These are phyloP conservation scores for Zasmidium angulare DNA, from an alignment of 2,329 filamentous ascomycete species.

Conservation along the genomic window DNA sequence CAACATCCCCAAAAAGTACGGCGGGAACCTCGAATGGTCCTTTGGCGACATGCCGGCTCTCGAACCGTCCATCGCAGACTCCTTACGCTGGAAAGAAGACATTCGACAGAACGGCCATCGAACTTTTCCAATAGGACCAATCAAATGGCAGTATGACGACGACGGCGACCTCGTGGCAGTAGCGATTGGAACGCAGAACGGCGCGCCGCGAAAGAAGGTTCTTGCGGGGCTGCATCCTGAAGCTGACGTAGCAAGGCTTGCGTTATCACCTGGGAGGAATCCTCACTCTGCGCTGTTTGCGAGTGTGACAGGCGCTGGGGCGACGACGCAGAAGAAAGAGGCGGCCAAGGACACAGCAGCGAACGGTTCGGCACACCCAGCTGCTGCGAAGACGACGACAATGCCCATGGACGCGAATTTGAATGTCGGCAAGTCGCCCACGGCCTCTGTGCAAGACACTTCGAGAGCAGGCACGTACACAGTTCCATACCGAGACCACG, in stretches of 20 bases:
- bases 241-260: conserved; percentile 24
- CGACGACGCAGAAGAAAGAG: conserved; percentile 3
- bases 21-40: conserved; percentile 78
- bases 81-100: conserved; percentile 42
- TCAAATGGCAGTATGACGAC: conserved; percentile 45
- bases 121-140: conserved; percentile 49
- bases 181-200: conserved; percentile 46
- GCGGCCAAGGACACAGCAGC: conserved; percentile 3
- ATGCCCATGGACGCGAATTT: conserved; percentile 9
- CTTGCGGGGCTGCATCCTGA: conserved; percentile 41
- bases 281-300: conserved; percentile 12
- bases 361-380: conserved; percentile 5
- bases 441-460: conserved; percentile 14
- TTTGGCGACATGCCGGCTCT: conserved; percentile 74
- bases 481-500: conserved; percentile 26
- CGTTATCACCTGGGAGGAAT: conserved; percentile 29
- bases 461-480: conserved; percentile 25
- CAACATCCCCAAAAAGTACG: conserved; percentile 87
- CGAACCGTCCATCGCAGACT: conserved; percentile 55
- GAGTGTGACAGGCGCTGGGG: conserved; percentile 8
- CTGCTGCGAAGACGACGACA: background rate
- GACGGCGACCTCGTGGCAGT: conserved; percentile 46
- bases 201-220: conserved; percentile 39
- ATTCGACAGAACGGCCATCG: conserved; percentile 32
- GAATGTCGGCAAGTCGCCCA: conserved; percentile 14